These are phyloP conservation scores for Chiua virens DNA, from an alignment of 768 basidiomycete genomes.

Conservation along the genomic window DNA sequence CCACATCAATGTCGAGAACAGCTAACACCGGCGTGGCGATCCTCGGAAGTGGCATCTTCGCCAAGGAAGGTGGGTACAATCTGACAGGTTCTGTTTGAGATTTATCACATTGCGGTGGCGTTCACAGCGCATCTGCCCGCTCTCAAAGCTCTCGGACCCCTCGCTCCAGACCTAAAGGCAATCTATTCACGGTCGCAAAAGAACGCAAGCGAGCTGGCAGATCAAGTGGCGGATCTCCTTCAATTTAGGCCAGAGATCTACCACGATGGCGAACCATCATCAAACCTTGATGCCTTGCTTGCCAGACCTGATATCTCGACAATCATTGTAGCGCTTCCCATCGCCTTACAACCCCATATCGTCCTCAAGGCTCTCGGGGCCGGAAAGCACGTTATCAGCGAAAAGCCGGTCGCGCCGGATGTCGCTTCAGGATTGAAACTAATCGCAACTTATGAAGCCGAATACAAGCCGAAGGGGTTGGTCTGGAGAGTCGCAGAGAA, in stretches of 20 bases:
- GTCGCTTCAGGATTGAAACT: constrained; percentile 62
- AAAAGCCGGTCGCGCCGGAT: constrained; percentile 82
- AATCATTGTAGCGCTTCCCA: constrained; percentile 78
- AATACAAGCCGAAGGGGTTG: constrained; percentile 65
- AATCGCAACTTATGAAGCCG: constrained; percentile 62
- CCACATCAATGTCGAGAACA: constrained; percentile 33
- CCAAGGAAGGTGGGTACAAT: constrained; percentile 58
- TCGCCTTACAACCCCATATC: constrained; percentile 68
- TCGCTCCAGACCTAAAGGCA: constrained; percentile 54
- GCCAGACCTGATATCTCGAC: constrained; percentile 65
- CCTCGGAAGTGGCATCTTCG: constrained; percentile 80
- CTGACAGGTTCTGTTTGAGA: constrained; percentile 12
- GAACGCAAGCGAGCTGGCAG: constrained; percentile 54
- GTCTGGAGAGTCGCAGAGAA: constrained; percentile 86
- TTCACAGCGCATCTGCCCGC: constrained; percentile 76
- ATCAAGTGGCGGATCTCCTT: constrained; percentile 43
- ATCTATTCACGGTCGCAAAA: constrained; percentile 79
- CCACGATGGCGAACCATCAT: constrained; percentile 48
- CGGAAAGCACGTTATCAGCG: constrained; percentile 86
- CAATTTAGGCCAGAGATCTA: constrained; percentile 48
- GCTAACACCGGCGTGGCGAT: constrained; percentile 62
- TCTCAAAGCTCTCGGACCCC: constrained; percentile 50
- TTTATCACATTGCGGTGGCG: constrained; percentile 24
- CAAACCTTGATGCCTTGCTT: constrained; percentile 62
- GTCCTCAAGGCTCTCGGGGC: constrained; percentile 63